Base-by-base conservation (phyloP, 1,284 basidiomycete genomes). In the Ceratobasidium sp. region DNA sequence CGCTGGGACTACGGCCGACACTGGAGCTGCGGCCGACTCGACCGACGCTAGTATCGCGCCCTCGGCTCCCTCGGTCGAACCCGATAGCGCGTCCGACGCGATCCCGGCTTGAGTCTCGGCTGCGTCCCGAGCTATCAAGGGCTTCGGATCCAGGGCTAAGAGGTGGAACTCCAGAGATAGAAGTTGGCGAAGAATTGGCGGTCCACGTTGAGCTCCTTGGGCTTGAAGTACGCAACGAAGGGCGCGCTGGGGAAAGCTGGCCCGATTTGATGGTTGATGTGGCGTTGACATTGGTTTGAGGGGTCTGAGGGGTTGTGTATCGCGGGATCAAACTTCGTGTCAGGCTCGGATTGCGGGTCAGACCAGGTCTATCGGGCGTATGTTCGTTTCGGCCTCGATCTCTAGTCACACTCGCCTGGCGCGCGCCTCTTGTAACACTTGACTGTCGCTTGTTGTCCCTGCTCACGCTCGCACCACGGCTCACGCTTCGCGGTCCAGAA, bases 71-170 rank as follows among this genome's bases (percentile, higher is more conserved):
- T 11, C 36, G 4, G 11, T 41, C 36, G 36, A 41, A 41, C 36
- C 36, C 36, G 11, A 41, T 11, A 41, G 36, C 36, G 11, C 36
- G 36, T n/a, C 31, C 56, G 6, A 51, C 31, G 15, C 65, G 31
- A 27, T 67, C 65, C 11, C 17, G 48, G 33, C 50, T 54, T 33
- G 69, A 72, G 50, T 31, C 50, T 3, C 44, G 54, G 15, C 62
- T 64, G 1, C 36, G 36, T 41, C 36, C 36, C 6, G 36, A 5
- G 11, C 45, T 24, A 29, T 24, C 19, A 22, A 15, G 59, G 22
- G 36, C 44, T 27, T 69, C 66, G 36, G 57, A 60, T 36, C 57
- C 57, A n/a, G 69, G 69, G 56, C 56, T 72, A 15, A 72, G 57
- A 7, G 69, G 69, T 9, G 69, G 69, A 22, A 45, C 57, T n/a